Base-by-base conservation (phyloP, 805 yeast species). In the Pichia nanzhaoensis region DNA sequence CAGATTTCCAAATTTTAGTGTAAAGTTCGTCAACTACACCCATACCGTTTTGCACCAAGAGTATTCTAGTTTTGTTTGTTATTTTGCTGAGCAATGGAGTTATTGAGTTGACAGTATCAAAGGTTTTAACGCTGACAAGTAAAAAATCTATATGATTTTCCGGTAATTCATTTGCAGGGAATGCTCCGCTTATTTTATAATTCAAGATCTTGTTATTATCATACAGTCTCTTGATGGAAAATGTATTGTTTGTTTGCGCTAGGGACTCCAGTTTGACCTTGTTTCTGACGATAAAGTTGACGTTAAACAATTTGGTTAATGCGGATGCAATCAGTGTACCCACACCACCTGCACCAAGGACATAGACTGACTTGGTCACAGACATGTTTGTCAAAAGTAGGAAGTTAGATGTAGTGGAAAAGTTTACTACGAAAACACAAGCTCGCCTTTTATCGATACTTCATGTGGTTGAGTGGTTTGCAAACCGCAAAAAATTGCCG, bases 1-100 rank as follows among this genome's bases (percentile, higher is more conserved):
- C 27, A 3, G 63, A 55, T 4, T 77, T 77, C 89, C 91, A 85
- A 7, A 78, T 61, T 19, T 64, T 57, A 2, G 63, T 58, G n/a
- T 67, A 59, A 10, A 87, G 54, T 46, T 71, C 69, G 12, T 74
- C 84, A 6, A 73, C 59, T 35, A 77, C 70, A 9, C 98, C 98
- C 70, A 89, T 71, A 1, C 89, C 99, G 60, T 93, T 87, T 45
- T 87, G 98, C n/a, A 90, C 54, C 19, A 90, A 60, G 37, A 90
- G 51, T 3, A 89, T 60, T 46, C 78, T 79, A 1, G 90, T 73
- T 3, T 66, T 57, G 2, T 66, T 57, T 24, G 65, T 61, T 24
- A 91, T 70, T 44, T 65, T 65, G 1, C 73, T 69, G 18, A 77
- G 49, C 42, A 79, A 68, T 3, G 83, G 82, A 30, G 55, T 57